Conservation (phyloP, 1,139 yeast species). For the Kazachstania sp. region DNA sequence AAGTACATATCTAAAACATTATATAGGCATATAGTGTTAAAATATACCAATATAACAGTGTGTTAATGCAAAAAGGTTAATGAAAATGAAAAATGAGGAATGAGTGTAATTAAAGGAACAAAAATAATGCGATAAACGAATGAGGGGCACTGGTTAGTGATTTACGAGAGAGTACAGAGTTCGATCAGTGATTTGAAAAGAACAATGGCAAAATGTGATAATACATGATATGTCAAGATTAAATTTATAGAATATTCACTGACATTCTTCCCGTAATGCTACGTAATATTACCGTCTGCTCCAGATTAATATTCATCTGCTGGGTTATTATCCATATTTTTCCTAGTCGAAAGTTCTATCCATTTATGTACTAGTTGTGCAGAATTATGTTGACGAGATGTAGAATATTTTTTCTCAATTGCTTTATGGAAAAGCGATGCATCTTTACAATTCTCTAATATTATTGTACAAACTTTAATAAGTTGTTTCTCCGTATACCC, state of each 20-base stretch:
- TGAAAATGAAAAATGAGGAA: neutral
- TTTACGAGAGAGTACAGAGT: neutral
- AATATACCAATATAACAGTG: too few relatives aligned
- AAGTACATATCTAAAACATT: neutral
- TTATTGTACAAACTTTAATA: constrained; percentile 63
- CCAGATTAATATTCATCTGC: neutral
- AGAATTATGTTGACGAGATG: constrained; percentile 73
- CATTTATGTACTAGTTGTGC: constrained; percentile 77
- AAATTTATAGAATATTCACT: too few relatives aligned
- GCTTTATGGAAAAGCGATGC: constrained; percentile 74
- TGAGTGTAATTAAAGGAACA: too few relatives aligned
- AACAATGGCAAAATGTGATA: too few relatives aligned
- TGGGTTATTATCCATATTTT: constrained; percentile 12
- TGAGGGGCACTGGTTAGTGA: neutral
- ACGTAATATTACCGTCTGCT: neutral
- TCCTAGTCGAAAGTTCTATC: constrained; percentile 35
- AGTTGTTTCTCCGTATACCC: constrained; percentile 85
- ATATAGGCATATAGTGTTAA: too few relatives aligned
- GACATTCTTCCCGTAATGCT: too few relatives aligned
- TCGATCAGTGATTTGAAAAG: too few relatives aligned
- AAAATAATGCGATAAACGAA: neutral
- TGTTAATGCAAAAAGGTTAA: too few relatives aligned
- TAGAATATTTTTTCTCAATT: constrained; percentile 81
- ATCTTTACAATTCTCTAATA: constrained; percentile 63
- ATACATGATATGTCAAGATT: too few relatives aligned